Evolutionary conservation across 805 yeast genomes (phyloP), one percentile per base, ranked within the genome.

Genomic region (Priceomyces melissophilus): DNA sequence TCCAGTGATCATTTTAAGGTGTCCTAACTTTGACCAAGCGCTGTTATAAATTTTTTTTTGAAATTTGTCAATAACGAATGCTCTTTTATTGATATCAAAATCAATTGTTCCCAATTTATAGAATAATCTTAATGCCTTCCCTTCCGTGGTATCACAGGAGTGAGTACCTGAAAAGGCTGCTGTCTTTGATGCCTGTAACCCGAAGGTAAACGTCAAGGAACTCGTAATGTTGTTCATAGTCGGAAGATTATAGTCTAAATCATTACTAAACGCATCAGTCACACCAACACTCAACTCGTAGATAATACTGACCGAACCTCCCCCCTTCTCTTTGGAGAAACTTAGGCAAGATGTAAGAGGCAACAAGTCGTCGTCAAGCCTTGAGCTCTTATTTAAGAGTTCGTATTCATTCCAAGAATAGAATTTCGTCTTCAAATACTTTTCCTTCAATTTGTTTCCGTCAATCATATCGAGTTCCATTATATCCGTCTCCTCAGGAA

Each of bases 61-160:
- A 20, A 30, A 17, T 9, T 27, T 25, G 36, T 44, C 39, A 27
- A 35, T 48, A 10, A 41, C 27, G 9, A 53, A 13, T 11, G 33
- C 32, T 31, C 53, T 45, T 12, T 33, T 40, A 10, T 16, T 30
- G 8, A 48, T 44, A 12, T 30, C 39, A 11, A 41, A 40, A 11
- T 39, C 43, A n/a, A 44, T 32, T 14, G 51, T 37, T 7, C 40
- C 38, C 4, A 51, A 44, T 23, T 38, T 43, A 37, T 52, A 54
- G 36, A 54, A 54, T 30, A 54, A 35, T 30, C 59, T 35, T 7
- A 52, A 47, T 2, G 46, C 38, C 11, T 26, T 33, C 9, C 57
- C 53, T 8, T 45, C 38, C n/a, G 32, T 30, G 4, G 54, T 40
- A 15, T 37, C 32, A 39, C 64, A 59, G 10, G 48, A 16, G 33